Percentiles rank a stretch among this genome's conserved stretches.
phyloP scores from a whole-genome alignment of 176 grass and related monocot genomes.

The Triticum timopheevii region DNA sequence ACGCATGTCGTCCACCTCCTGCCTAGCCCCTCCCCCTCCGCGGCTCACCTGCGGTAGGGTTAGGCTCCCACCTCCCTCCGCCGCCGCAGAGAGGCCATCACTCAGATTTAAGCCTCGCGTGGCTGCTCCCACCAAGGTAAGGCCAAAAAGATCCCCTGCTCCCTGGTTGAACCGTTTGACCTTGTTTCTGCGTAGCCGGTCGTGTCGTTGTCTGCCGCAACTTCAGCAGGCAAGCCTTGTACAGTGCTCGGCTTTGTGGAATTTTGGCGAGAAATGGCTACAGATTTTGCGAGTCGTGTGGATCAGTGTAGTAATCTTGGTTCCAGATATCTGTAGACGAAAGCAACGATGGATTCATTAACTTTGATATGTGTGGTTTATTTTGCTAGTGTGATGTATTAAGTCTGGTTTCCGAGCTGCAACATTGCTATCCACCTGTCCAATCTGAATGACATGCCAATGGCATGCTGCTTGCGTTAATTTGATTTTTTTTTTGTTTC shows the following conservation, averaged over 20 bases:
- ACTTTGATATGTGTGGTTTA: neutral
- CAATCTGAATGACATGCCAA: conserved; percentile 1
- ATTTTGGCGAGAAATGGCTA: neutral
- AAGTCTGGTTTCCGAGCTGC: neutral
- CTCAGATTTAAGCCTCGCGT: neutral
- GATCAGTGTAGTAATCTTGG: neutral
- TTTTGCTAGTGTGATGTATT: neutral
- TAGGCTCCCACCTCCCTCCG: neutral
- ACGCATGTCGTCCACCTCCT: conserved; percentile 40
- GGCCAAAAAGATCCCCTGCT: neutral
- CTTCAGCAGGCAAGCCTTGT: neutral
- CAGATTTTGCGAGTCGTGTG: neutral
- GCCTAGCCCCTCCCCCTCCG: conserved; percentile 14
- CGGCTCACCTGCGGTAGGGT: neutral
- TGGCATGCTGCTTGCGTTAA: neutral
- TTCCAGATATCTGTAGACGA: neutral
- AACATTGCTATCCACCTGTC: neutral
- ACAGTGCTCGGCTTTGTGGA: neutral
- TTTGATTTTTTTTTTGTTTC: neutral
- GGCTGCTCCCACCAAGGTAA: conserved; percentile 30
- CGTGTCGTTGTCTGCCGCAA: neutral
- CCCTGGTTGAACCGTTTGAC: neutral
- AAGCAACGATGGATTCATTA: neutral
- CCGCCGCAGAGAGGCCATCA: neutral
- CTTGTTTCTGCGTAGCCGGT: neutral